Conservation (phyloP, 768 basidiomycete genomes). For the Candolleomyces aberdarensis region DNA sequence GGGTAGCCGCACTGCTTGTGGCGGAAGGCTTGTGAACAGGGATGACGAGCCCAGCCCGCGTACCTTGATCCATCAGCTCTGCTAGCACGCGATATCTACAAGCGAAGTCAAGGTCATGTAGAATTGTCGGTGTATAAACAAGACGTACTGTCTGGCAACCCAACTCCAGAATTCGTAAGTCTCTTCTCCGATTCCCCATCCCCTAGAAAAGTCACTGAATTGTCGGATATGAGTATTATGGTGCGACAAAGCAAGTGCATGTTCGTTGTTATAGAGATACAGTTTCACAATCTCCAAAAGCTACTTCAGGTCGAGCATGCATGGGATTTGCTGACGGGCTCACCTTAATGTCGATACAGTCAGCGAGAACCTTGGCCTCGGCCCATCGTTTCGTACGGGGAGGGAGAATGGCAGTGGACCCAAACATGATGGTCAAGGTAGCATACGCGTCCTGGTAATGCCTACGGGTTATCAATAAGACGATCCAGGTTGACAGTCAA, state of each 20-base stretch:
- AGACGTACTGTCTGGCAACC: constrained; percentile 83
- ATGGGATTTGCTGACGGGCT: constrained; percentile 4
- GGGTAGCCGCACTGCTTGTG: constrained; percentile 19
- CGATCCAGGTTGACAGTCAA: constrained; percentile 8
- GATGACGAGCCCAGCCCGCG: constrained; percentile 56
- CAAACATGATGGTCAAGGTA: constrained; percentile 83
- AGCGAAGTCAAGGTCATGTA: neutral
- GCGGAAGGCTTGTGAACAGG: constrained; percentile 53
- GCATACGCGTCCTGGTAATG: constrained; percentile 95
- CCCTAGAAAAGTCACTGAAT: constrained; percentile 82
- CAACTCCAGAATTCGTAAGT: constrained; percentile 98
- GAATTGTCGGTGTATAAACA: neutral
- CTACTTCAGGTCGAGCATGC: neutral
- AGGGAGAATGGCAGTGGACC: constrained; percentile 78
- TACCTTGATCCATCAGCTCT: constrained; percentile 85
- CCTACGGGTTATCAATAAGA: constrained; percentile 35
- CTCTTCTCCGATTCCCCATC: constrained; percentile 96
- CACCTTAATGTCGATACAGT: constrained; percentile 90
- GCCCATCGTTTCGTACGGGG: constrained; percentile 98
- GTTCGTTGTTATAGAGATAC: constrained; percentile 88
- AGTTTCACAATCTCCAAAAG: constrained; percentile 74
- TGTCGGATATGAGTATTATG: constrained; percentile 82
- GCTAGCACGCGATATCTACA: constrained; percentile 83
- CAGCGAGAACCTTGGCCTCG: constrained; percentile 95
- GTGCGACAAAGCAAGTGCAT: constrained; percentile 73